Evolutionary conservation across 768 basidiomycete species (phyloP).

Genomic region (Neoboletus brunneissimus): DNA sequence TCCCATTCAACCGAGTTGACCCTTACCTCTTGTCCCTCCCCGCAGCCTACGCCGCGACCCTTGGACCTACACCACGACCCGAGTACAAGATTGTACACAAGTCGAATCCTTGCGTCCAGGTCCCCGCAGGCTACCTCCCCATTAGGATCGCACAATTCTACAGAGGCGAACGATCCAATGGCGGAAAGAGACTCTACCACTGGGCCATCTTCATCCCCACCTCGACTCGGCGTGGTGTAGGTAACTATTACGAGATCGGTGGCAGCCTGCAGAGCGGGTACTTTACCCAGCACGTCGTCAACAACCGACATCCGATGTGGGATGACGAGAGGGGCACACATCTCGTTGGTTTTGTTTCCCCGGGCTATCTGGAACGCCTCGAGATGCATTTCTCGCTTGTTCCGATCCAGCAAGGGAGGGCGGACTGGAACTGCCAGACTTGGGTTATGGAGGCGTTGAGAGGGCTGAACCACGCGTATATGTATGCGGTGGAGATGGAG

Average conservation of each 20-base stretch:
- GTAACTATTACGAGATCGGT: slow-evolving; percentile 20
- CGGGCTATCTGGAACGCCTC: not conserved
- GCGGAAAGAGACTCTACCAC: slow-evolving; percentile 1
- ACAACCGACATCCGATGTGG: slow-evolving; percentile 16
- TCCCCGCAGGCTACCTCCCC: slow-evolving; percentile 14
- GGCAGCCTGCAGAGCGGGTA: slow-evolving; percentile 12
- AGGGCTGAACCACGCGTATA: slow-evolving; percentile 10
- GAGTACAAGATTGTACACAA: slow-evolving; percentile 12
- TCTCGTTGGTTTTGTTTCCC: slow-evolving; percentile 12
- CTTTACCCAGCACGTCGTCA: slow-evolving; percentile 11
- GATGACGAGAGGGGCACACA: slow-evolving; percentile 14
- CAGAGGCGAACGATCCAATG: not conserved
- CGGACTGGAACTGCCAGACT: slow-evolving; percentile 20
- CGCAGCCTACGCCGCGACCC: slow-evolving; percentile 8
- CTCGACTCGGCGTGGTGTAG: slow-evolving; percentile 14
- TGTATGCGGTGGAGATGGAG: slow-evolving; percentile 19
- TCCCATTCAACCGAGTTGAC: not conserved
- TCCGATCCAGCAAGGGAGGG: slow-evolving; percentile 6
- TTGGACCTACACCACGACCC: not conserved
- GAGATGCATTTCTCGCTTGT: slow-evolving; percentile 13
- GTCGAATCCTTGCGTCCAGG: not conserved
- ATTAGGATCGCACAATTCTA: slow-evolving; percentile 17
- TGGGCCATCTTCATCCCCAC: slow-evolving; percentile 27
- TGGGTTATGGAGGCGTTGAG: slow-evolving; percentile 20
- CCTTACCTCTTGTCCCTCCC: not conserved